These are phyloP conservation scores for Termitomyces eurrhizus DNA, from an alignment of 768 basidiomycete species.

Conservation along the genomic window DNA sequence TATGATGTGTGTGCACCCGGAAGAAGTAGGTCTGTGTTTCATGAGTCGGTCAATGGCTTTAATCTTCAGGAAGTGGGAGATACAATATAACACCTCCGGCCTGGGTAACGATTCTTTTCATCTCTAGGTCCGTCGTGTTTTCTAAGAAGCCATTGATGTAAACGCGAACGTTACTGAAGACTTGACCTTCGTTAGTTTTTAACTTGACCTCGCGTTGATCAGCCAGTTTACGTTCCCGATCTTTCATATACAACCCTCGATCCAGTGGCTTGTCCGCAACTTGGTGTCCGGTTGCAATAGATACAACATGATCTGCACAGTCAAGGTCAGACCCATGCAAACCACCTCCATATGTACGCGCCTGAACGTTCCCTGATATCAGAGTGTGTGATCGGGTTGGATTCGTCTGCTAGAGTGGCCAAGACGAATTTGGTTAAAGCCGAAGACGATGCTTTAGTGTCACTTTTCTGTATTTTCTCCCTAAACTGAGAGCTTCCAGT, in stretches of 20 bases:
- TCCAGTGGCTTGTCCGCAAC: constrained; percentile 43
- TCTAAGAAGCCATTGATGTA: constrained; percentile 71
- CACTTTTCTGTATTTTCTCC: constrained; percentile 12
- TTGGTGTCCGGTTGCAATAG: constrained; percentile 69
- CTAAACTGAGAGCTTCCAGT: constrained; percentile 7
- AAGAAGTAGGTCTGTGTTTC: constrained; percentile 44
- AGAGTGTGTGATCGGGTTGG: constrained; percentile 79
- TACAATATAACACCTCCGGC: constrained; percentile 70
- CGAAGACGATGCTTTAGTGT: constrained; percentile 29
- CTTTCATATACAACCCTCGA: constrained; percentile 34
- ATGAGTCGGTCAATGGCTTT: constrained; percentile 10
- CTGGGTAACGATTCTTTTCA: constrained; percentile 61
- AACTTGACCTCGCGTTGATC: constrained; percentile 22
- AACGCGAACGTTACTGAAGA: constrained; percentile 46
- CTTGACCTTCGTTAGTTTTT: constrained; percentile 21
- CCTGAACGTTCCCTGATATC: constrained; percentile 61
- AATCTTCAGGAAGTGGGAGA: constrained; percentile 17
- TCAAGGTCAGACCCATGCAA: not conserved
- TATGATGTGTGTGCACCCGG: constrained; percentile 74
- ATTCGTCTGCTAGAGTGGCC: constrained; percentile 53
- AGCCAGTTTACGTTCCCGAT: constrained; percentile 44
- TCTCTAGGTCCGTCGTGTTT: constrained; percentile 75
- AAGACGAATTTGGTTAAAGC: constrained; percentile 59
- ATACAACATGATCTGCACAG: constrained; percentile 50
- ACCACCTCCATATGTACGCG: constrained; percentile 21